Percentiles rank a stretch among this genome's conserved stretches.
Evolutionary conservation across 2,329 filamentous ascomycete genomes (phyloP).

Genomic region (Delphinella strobiligena): DNA sequence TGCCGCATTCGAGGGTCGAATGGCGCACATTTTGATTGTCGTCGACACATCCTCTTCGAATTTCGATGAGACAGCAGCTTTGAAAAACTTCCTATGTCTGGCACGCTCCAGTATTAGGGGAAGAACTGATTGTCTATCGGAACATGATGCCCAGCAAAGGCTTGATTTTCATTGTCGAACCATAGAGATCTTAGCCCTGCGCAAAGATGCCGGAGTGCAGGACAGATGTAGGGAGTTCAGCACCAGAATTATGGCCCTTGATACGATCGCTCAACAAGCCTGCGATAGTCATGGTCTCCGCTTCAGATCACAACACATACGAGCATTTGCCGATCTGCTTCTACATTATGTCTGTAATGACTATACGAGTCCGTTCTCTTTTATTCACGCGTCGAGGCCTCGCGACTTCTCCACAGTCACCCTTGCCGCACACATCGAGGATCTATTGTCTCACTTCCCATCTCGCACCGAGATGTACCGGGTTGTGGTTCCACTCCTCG

Average conservation of each 20-base stretch:
- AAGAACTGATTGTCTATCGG: too few relatives aligned
- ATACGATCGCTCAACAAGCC: too few relatives aligned
- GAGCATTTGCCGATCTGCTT: constrained; percentile 9
- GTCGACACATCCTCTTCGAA: constrained; percentile 13
- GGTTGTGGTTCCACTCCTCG: constrained; percentile 15
- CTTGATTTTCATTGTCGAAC: too few relatives aligned
- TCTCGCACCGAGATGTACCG: constrained; percentile 15
- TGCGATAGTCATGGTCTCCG: too few relatives aligned
- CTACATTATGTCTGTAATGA: constrained; percentile 9
- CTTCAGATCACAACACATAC: constrained; percentile 12
- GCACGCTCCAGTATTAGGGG: too few relatives aligned
- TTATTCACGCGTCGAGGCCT: constrained; percentile 13
- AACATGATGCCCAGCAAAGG: too few relatives aligned
- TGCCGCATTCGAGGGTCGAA: constrained; percentile 11
- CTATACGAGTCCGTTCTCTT: constrained; percentile 9
- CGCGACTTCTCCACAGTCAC: constrained; percentile 11
- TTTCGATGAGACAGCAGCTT: constrained; percentile 11
- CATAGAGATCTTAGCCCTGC: too few relatives aligned
- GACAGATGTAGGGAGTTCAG: too few relatives aligned
- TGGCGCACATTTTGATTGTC: constrained; percentile 14
- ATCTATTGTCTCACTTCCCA: constrained; percentile 15
- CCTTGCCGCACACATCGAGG: constrained; percentile 13
- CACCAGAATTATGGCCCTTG: too few relatives aligned
- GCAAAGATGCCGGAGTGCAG: too few relatives aligned
- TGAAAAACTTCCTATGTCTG: too few relatives aligned